A percentile compares a stretch with the other conserved stretches of the same genome.
Conservation (phyloP, 768 basidiomycete species). For the Cystofilobasidium capitatum region DNA sequence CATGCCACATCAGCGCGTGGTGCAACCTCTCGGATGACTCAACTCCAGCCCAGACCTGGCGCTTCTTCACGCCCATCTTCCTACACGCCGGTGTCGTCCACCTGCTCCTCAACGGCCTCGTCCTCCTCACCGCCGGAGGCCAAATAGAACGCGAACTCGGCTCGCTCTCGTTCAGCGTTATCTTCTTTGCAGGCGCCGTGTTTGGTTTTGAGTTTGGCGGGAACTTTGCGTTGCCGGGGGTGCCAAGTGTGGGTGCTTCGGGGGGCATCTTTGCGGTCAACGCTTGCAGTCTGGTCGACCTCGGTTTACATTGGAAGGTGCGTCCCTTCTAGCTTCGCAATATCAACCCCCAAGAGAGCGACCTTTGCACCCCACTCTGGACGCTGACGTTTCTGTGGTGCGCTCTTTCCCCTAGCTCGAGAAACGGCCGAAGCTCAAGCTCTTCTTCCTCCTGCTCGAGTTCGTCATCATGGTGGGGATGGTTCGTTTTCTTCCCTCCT, state of each 20-base stretch:
- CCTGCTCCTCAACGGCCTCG: constrained; percentile 77
- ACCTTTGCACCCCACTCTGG: too few relatives aligned
- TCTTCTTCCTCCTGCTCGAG: constrained; percentile 75
- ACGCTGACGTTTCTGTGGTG: not conserved
- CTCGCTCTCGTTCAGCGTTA: constrained; percentile 67
- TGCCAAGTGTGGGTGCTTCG: constrained; percentile 82
- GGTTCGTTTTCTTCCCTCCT: not conserved
- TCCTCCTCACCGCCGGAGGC: constrained; percentile 60
- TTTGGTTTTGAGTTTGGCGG: constrained; percentile 81
- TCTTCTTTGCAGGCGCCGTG: constrained; percentile 83
- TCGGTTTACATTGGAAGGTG: constrained; percentile 76
- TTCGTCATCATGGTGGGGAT: constrained; percentile 51
- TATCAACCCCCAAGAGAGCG: too few relatives aligned
- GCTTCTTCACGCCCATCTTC: constrained; percentile 63
- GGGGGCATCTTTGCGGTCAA: constrained; percentile 68
- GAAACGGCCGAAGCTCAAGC: constrained; percentile 68
- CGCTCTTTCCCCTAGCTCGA: constrained; percentile 46
- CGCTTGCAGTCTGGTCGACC: constrained; percentile 55
- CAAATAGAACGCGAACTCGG: constrained; percentile 29
- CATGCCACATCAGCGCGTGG: constrained; percentile 68
- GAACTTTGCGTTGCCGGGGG: constrained; percentile 80
- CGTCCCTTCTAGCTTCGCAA: not conserved
- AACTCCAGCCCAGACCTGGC: too few relatives aligned
- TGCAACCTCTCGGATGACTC: constrained; percentile 42
- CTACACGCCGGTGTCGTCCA: constrained; percentile 96